These are phyloP conservation scores for Andalucia godoyi DNA, from an alignment of 78 protist species.

Conservation along the genomic window DNA sequence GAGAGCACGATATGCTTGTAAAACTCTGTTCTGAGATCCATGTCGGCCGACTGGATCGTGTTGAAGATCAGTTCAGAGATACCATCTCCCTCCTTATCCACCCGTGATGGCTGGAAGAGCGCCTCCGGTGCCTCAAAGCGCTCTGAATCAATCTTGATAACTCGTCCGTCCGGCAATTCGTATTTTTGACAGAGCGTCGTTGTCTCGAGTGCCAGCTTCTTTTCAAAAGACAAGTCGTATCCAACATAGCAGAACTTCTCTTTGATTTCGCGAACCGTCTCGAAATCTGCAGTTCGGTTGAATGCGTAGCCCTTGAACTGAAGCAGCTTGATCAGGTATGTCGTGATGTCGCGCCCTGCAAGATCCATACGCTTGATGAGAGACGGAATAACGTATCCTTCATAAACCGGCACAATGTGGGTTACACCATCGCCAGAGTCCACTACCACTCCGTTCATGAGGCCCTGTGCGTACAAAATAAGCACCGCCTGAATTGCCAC, in stretches of 20 bases:
- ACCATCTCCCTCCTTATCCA: slow-evolving; percentile 87
- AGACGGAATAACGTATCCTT: slow-evolving; percentile 84
- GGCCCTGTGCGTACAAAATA: slow-evolving; percentile 87
- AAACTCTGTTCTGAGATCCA: slow-evolving; percentile 78
- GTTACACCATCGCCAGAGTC: slow-evolving; percentile 99
- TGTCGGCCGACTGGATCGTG: slow-evolving; percentile 80
- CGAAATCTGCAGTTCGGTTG: slow-evolving; percentile 97
- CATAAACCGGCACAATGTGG: slow-evolving; percentile 97
- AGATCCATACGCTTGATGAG: slow-evolving; percentile 79
- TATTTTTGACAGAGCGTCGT: slow-evolving; percentile 79
- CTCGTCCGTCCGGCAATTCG: slow-evolving; percentile 92
- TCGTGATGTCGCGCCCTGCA: slow-evolving; percentile 92
- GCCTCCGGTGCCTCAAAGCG: slow-evolving; percentile 96
- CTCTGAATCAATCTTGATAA: slow-evolving; percentile 80
- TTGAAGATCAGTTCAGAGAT: slow-evolving; percentile 79
- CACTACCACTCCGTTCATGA: slow-evolving; percentile 89
- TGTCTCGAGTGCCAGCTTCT: slow-evolving; percentile 85
- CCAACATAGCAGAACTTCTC: slow-evolving; percentile 95
- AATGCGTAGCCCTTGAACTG: slow-evolving; percentile 85
- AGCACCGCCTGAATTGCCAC: slow-evolving; percentile 92
- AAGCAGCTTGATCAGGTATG: slow-evolving; percentile 85
- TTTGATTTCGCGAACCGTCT: slow-evolving; percentile 91
- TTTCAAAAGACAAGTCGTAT: slow-evolving; percentile 79
- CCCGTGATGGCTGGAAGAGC: slow-evolving; percentile 89
- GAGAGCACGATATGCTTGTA: slow-evolving; percentile 94